Base-by-base conservation (phyloP, 371 early-diverging fungal genomes). In the Blyttiomyces sp. region DNA sequence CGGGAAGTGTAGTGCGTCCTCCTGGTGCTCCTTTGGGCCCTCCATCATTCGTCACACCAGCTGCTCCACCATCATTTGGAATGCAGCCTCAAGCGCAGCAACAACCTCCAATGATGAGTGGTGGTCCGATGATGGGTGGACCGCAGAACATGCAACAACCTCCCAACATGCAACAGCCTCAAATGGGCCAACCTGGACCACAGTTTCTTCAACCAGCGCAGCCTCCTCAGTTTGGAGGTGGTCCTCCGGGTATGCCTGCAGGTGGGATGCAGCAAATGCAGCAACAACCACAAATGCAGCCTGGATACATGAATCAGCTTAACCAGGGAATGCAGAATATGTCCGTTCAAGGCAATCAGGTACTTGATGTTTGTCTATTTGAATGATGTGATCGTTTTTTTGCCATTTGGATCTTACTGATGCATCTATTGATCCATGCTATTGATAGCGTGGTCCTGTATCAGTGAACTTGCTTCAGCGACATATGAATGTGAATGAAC, bases 381-480 rank as follows among this genome's bases (percentile, higher is more conserved):
- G 19, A 6, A 7, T n/a, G 39, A 16, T 51, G n/a, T 24, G 43
- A 1, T 23, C 30, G 35, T 36, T 19, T 42, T 24, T 59, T 33
- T n/a, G n/a, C n/a, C n/a, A n/a, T n/a, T n/a, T n/a, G n/a, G n/a
- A n/a, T n/a, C n/a, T n/a, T n/a, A n/a, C n/a, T n/a, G n/a, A n/a
- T n/a, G n/a, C n/a, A 24, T 33, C 9, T 9, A 6, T 6, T 7
- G 24, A n/a, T 23, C 57, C 4, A 45, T 9, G 23, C 33, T 33
- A 16, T 26, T 4, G 5, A 34, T 19, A 16, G 19, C 36, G 16
- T 44, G 36, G 36, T 26, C 33, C 26, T 6, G 49, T 19, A 4
- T 34, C 56, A 30, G 59, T 63, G 13, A 68, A 63, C 58, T 39
- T 68, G n/a, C 54, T 68, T 11, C 69, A 68, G n/a, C 19, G 57